Base-by-base conservation (phyloP, 768 basidiomycete species). In the Suillus cothurnatus region DNA sequence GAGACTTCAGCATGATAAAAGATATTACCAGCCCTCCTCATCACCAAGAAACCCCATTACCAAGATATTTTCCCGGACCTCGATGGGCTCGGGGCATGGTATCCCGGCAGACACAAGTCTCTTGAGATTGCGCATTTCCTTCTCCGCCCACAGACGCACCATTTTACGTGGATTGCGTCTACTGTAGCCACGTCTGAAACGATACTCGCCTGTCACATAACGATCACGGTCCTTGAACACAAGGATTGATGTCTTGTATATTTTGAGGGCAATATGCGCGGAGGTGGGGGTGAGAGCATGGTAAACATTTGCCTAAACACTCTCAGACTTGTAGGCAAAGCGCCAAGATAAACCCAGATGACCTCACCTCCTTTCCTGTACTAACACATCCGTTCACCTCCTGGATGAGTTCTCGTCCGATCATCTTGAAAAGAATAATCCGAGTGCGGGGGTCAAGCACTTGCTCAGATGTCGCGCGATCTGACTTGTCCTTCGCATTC, bases 111-210 rank as follows among this genome's bases (percentile, higher is more conserved):
- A 79, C 11, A 86, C 82, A 55, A 99, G 79, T 38, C 97, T 86
- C 73, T 91, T 90, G 67, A 99, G 80, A 74, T 99, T 99, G 28
- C 97, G 88, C 91, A 98, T 92, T 77, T 99, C 97, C 79, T 99
- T 99, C 78, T 99, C 97, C 2, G 97, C 97, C 97, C 97, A 99
- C 4, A 99, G 78, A 19, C 95, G 86, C 23, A 99, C 96, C 97
- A 99, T 99, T 80, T 99, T 99, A 32, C 97, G 87, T 19, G 97
- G 97, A 74, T 99, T 99, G 67, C 85, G 88, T 64, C 90, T 89
- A 71, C 87, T 89, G 77, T 94, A 94, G 31, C 96, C 96, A 63
- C 90, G 86, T 57, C 94, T 85, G 81, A 99, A 99, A n/a, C 97
- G 89, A 75, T 92, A 89, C 76, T 99, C 97, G 60, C 97, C 97